Percentiles rank a stretch among this genome's conserved stretches.
phyloP scores from a whole-genome alignment of 371 early-diverging fungal genomes.

The Saksenaea vasiformis region DNA sequence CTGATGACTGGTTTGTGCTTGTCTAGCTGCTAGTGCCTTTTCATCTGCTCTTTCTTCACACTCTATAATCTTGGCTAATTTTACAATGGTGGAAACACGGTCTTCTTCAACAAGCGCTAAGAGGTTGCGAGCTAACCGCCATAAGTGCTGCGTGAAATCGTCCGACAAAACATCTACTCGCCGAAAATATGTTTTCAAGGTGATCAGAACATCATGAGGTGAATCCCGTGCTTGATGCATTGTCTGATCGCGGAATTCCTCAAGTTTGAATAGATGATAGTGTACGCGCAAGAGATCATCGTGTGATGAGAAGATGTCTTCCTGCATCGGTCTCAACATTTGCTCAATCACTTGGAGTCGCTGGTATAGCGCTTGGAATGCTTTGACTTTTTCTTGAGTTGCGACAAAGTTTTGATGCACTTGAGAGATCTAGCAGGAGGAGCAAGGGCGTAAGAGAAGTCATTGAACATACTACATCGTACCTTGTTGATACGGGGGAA shows the following conservation, averaged over 20 bases:
- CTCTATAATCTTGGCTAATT: slow-evolving; percentile 90
- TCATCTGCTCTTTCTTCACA: slow-evolving; percentile 87
- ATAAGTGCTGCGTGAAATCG: slow-evolving; percentile 85
- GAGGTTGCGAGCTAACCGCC: slow-evolving; percentile 77
- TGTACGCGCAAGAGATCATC: slow-evolving; percentile 84
- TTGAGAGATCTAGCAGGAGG: slow-evolving; percentile 73
- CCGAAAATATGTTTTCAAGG: slow-evolving; percentile 81
- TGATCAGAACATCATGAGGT: slow-evolving; percentile 78
- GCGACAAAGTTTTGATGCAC: slow-evolving; percentile 92
- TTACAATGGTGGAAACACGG: slow-evolving; percentile 74
- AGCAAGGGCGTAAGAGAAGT: neutral
- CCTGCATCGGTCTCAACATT: slow-evolving; percentile 73
- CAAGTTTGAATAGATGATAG: slow-evolving; percentile 84
- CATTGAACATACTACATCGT: neutral
- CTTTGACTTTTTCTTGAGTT: slow-evolving; percentile 80
- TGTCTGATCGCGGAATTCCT: slow-evolving; percentile 83
- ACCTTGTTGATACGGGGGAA: slow-evolving; percentile 88
- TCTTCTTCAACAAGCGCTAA: slow-evolving; percentile 74
- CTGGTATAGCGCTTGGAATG: slow-evolving; percentile 84
- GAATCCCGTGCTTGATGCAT: slow-evolving; percentile 75
- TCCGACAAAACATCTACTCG: slow-evolving; percentile 77
- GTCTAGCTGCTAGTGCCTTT: slow-evolving; percentile 63
- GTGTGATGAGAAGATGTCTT: slow-evolving; percentile 65
- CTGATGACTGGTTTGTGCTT: slow-evolving; percentile 57
- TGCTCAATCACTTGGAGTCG: slow-evolving; percentile 71